Conservation (phyloP, 345 rosid genomes). For the Salix exigua region DNA sequence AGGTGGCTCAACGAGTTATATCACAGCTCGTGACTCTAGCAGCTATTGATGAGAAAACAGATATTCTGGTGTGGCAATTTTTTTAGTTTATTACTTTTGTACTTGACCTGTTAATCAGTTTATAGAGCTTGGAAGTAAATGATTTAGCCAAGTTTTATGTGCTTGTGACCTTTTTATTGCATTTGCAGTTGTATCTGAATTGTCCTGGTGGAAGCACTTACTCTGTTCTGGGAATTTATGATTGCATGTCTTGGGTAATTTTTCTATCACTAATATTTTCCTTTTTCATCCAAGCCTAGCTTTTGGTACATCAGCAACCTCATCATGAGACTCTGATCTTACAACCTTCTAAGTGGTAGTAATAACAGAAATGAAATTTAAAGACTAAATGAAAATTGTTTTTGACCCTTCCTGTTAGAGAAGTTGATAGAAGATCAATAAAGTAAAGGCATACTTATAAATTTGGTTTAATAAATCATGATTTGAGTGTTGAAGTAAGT, state of each 20-base stretch:
- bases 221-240: slow-evolving; percentile 86
- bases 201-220: slow-evolving; percentile 93
- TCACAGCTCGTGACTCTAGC: slow-evolving; percentile 92
- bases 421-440: background rate
- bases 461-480: background rate
- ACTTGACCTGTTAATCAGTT: background rate
- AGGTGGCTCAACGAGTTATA: slow-evolving; percentile 87
- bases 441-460: background rate
- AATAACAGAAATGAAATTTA: background rate
- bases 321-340: background rate
- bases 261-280: background rate
- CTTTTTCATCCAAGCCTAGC: background rate
- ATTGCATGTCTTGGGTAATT: slow-evolving; percentile 92
- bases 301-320: background rate
- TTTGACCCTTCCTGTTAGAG: background rate
- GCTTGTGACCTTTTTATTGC: slow-evolving; percentile 13
- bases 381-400: background rate
- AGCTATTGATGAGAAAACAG: slow-evolving; percentile 75
- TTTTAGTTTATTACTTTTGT: slow-evolving; percentile 1
- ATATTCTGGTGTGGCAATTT: slow-evolving; percentile 61
- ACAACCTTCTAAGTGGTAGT: slow-evolving; percentile 8
- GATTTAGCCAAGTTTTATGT: background rate
- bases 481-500: background rate
- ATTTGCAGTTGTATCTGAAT: slow-evolving; percentile 70
- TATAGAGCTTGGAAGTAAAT: background rate